phyloP scores from a whole-genome alignment of 73 alveolate species.

The Diophrys sp. region DNA sequence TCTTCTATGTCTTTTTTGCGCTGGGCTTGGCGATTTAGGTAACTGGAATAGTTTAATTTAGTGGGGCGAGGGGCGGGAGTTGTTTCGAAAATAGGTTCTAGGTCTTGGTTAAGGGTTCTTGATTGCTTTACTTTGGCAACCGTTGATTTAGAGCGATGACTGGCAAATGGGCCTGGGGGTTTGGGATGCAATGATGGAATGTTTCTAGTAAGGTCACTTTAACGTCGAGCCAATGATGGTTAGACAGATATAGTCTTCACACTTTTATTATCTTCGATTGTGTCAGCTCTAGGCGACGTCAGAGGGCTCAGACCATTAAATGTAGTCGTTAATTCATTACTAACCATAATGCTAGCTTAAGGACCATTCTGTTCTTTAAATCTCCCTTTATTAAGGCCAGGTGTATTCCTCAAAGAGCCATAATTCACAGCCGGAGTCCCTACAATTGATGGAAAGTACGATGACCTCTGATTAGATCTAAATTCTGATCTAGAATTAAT shows the following conservation, averaged over 20 bases:
- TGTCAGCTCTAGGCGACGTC: too few species aligned
- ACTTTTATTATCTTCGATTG: too few species aligned
- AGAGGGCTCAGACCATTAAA: too few species aligned
- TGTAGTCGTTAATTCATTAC: too few species aligned
- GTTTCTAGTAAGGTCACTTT: too few species aligned
- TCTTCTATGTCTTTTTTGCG: background rate
- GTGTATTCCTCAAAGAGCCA: background rate
- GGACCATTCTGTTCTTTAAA: too few species aligned
- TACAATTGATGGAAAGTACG: background rate
- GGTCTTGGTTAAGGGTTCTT: background rate
- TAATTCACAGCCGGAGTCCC: constrained; percentile 5
- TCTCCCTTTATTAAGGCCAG: background rate
- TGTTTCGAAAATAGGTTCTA: background rate
- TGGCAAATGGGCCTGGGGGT: too few species aligned
- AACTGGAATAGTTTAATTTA: background rate
- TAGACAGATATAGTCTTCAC: too few species aligned
- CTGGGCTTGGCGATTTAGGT: background rate
- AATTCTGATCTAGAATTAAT: background rate
- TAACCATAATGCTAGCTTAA: too few species aligned
- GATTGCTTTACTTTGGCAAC: background rate
- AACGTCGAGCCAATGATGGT: too few species aligned
- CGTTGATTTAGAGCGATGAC: too few species aligned
- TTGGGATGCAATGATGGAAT: too few species aligned
- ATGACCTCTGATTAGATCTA: background rate
- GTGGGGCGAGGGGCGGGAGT: background rate